A percentile compares a stretch with the other conserved stretches of the same genome.
These are phyloP conservation scores for Striga hermonthica DNA, from an alignment of 305 asterid genomes.

Conservation along the genomic window DNA sequence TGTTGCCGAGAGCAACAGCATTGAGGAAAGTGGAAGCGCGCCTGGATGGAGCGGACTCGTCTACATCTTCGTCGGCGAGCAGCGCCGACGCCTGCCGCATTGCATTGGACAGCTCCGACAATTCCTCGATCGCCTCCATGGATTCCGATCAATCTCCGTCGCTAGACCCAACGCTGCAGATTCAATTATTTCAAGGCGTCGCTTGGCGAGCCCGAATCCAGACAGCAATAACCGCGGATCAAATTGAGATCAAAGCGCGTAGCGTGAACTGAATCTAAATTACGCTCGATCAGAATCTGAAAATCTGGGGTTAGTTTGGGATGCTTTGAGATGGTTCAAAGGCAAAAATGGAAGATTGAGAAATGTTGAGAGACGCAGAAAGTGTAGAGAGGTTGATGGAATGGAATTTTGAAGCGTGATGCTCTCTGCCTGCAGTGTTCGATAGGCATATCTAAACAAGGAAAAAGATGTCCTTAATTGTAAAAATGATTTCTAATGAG, in stretches of 20 bases:
- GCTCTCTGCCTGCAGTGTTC: constrained; percentile 27
- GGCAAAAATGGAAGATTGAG: constrained; percentile 13
- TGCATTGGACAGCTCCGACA: constrained; percentile 82
- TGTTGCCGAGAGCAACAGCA: constrained; percentile 93
- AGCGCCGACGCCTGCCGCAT: constrained; percentile 92
- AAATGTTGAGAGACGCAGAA: not conserved
- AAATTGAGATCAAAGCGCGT: constrained; percentile 34
- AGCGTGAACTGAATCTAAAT: constrained; percentile 26
- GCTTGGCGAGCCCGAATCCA: constrained; percentile 36
- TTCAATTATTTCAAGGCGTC: constrained; percentile 22
- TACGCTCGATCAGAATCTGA: constrained; percentile 23
- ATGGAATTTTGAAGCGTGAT: constrained; percentile 27
- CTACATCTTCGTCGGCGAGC: constrained; percentile 93
- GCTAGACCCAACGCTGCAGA: constrained; percentile 26
- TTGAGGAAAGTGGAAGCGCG: constrained; percentile 89
- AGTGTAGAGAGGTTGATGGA: not conserved
- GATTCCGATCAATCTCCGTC: constrained; percentile 36
- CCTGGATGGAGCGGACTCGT: constrained; percentile 68
- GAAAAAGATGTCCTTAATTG: not conserved
- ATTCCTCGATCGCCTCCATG: constrained; percentile 94
- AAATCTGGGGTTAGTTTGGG: constrained; percentile 26
- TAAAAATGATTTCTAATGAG: no score
- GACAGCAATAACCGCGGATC: constrained; percentile 35
- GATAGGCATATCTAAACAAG: not conserved
- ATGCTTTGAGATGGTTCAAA: constrained; percentile 18